Base-by-base conservation (phyloP, 179 eudicot species). In the Actinidia chinensis region DNA sequence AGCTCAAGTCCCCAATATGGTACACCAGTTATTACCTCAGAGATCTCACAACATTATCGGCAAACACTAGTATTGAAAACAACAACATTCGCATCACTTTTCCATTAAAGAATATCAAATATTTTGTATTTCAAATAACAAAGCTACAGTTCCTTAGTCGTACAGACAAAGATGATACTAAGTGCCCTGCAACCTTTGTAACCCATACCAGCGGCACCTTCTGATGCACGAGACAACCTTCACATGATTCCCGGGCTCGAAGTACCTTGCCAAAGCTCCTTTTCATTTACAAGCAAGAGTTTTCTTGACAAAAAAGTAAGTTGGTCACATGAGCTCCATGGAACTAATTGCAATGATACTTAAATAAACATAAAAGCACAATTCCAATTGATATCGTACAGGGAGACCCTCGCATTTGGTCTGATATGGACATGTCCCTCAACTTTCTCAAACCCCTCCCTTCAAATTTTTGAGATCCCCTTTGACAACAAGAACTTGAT, bases 191-290 rank as follows among this genome's bases (percentile, higher is more conserved):
- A 81, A 96, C 95, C 83, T 90, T 94, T 47, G 94, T 87, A 82
- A 96, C 98, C 99, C n/a, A 96, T 93, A 73, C 99, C 99, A 82
- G 99, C 94, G 18, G 94, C 93, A 83, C 99, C 99, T 85, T 92
- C 96, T 70, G 94, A 90, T 68, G 93, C 84, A 76, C 99, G 99
- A 88, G 25, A 94, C 92, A 79, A 96, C 92, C 81, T 96, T 96
- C 70, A 96, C 99, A 83, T 96, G 99, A 87, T 96, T 92, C 43
- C 99, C 99, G 14, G 94, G 97, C 78, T 94, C 96, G 76, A 96
- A 96, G 82, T 90, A 93, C 77, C 93, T 95, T 93, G n/a, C n/a
- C 99, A 95, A 11, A 95, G 95, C 74, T 93, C 98, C 72, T 89
- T 95, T 46, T 95, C 97, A 79, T 85, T 91, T 40, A 95, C 85